Conservation (phyloP, 1,284 basidiomycete species). For the Coriolopsis trogii region DNA sequence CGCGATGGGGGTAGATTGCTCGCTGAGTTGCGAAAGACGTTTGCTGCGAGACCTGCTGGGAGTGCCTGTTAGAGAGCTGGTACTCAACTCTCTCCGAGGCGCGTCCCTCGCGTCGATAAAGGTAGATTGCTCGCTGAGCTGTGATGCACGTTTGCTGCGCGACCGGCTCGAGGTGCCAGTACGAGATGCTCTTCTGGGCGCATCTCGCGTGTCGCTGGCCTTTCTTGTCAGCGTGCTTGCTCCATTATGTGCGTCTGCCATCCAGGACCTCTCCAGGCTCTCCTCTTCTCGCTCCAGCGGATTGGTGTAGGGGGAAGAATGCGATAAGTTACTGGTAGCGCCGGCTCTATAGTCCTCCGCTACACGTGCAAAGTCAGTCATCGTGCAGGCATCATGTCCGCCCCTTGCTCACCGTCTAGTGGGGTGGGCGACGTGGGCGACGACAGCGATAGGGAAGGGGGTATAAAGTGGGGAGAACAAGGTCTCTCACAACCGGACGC, state of each 20-base stretch:
- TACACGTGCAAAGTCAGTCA: not conserved
- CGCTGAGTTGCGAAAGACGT: slow-evolving; percentile 22
- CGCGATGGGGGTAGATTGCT: slow-evolving; percentile 15
- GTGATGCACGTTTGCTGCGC: slow-evolving; percentile 26
- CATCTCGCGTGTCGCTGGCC: slow-evolving; percentile 21
- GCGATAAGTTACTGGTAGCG: slow-evolving; percentile 25
- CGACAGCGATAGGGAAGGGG: slow-evolving; percentile 14
- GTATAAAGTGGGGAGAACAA: slow-evolving; percentile 33
- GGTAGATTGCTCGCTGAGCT: slow-evolving; percentile 8
- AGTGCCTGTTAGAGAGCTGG: slow-evolving; percentile 17
- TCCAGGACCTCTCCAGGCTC: slow-evolving; percentile 17
- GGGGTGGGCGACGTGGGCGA: slow-evolving; percentile 22
- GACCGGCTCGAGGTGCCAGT: slow-evolving; percentile 18
- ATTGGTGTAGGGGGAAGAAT: slow-evolving; percentile 11
- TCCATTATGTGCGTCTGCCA: slow-evolving; percentile 27
- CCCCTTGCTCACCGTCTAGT: slow-evolving; percentile 23
- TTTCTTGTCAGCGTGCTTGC: slow-evolving; percentile 24
- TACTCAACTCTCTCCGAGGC: slow-evolving; percentile 21
- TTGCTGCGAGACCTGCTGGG: slow-evolving; percentile 23
- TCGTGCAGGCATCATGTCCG: not conserved
- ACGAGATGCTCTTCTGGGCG: slow-evolving; percentile 22
- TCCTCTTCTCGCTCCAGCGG: slow-evolving; percentile 22
- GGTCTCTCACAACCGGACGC: slow-evolving; percentile 19
- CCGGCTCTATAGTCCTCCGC: slow-evolving; percentile 25
- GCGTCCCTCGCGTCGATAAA: slow-evolving; percentile 24